Evolutionary conservation across 2,329 filamentous ascomycete species (phyloP).

Genomic region (Penicillium sp.): DNA sequence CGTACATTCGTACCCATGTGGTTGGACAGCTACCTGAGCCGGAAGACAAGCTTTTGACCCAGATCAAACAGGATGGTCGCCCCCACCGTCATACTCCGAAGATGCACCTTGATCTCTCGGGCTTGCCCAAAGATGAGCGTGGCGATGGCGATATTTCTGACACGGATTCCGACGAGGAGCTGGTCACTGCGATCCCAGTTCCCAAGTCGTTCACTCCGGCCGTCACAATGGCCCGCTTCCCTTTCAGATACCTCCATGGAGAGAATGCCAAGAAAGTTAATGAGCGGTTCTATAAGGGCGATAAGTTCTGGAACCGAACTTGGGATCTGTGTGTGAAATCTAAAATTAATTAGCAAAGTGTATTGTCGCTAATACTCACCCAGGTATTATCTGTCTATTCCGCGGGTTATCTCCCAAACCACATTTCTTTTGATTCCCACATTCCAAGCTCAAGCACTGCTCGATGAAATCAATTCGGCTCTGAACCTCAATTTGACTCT

Average conservation of each 20-base stretch:
- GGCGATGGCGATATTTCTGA: not conserved
- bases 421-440: slow-evolving; percentile 68
- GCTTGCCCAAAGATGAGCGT: not conserved
- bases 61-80: not conserved
- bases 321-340: slow-evolving; percentile 73
- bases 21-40: not conserved
- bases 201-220: slow-evolving; percentile 42
- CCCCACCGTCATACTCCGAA: not conserved
- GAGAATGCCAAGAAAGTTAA: slow-evolving; percentile 36
- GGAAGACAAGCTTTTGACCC: slow-evolving; percentile 1
- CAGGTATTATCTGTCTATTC: slow-evolving; percentile 68
- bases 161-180: not conserved
- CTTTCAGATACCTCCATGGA: slow-evolving; percentile 44
- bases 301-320: slow-evolving; percentile 52
- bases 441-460: slow-evolving; percentile 62
- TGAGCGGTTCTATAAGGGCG: slow-evolving; percentile 41
- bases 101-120: not conserved
- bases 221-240: slow-evolving; percentile 41
- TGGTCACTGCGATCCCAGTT: not conserved
- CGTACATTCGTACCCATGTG: slow-evolving; percentile 3
- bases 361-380: not conserved
- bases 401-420: slow-evolving; percentile 46
- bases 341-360: not conserved
- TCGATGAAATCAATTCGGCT: slow-evolving; percentile 62
- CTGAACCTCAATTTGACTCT: slow-evolving; percentile 57